phyloP scores from a whole-genome alignment of 1,139 yeast genomes.

The Scheffersomyces parashehatae region DNA sequence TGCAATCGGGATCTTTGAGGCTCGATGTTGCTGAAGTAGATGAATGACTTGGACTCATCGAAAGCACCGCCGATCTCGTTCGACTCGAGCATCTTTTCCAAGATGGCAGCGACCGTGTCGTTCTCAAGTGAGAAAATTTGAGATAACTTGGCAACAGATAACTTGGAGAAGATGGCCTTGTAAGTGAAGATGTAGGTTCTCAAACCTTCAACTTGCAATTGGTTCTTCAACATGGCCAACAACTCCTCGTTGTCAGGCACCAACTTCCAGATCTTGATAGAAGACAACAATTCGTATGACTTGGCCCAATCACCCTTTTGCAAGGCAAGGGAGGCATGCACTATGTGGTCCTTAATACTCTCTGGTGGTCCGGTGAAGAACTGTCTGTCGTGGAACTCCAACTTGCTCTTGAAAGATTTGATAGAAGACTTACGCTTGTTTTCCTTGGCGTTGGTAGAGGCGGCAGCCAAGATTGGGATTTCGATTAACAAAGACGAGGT shows the following conservation, averaged over 20 bases:
- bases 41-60: constrained; percentile 58
- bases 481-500: constrained; percentile 89
- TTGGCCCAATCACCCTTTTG: constrained; percentile 88
- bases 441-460: constrained; percentile 40
- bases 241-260: constrained; percentile 69
- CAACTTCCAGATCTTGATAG: constrained; percentile 88
- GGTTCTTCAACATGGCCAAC: constrained; percentile 68
- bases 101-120: constrained; percentile 58
- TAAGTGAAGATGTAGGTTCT: constrained; percentile 87
- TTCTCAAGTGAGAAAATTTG: constrained; percentile 64
- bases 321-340: constrained; percentile 89
- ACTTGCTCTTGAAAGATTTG: constrained; percentile 87
- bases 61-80: constrained; percentile 70
- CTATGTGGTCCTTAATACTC: constrained; percentile 89
- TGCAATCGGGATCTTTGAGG: constrained; percentile 85
- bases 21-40: constrained; percentile 65
- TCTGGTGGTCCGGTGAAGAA: constrained; percentile 98
- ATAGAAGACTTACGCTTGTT: constrained; percentile 64
- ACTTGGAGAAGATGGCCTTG: constrained; percentile 72
- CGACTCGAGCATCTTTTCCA: constrained; percentile 72
- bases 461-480: constrained; percentile 74
- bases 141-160: constrained; percentile 69
- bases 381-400: constrained; percentile 93
- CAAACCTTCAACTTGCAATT: constrained; percentile 86
- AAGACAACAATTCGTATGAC: constrained; percentile 68